phyloP scores from a whole-genome alignment of 176 grass and related monocot genomes.

The Tillandsia leiboldiana region DNA sequence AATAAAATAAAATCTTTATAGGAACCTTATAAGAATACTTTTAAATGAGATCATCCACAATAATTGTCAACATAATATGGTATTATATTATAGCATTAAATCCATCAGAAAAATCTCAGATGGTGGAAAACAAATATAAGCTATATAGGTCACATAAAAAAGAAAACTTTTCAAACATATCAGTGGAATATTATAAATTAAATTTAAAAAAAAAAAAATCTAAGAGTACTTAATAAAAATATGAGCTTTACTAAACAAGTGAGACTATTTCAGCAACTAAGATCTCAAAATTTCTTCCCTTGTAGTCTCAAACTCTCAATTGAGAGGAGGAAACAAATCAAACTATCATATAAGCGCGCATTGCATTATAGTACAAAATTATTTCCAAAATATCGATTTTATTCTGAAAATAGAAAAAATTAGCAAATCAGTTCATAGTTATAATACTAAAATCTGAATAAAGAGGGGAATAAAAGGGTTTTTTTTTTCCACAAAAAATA shows the following conservation, averaged over 20 bases:
- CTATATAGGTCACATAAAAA: not conserved
- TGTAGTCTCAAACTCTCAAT: too few relatives aligned
- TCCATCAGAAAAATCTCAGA: not conserved
- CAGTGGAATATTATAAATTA: not conserved
- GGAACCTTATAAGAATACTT: not conserved
- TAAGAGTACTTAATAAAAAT: not conserved
- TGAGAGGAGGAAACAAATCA: constrained; percentile 10
- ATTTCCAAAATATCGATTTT: too few relatives aligned
- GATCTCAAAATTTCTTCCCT: too few relatives aligned
- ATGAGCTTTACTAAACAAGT: not conserved
- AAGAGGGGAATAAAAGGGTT: too few relatives aligned
- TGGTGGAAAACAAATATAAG: not conserved
- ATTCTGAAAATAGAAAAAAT: too few relatives aligned
- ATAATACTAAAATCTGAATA: too few relatives aligned
- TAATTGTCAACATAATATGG: not conserved
- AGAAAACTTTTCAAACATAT: not conserved
- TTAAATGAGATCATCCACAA: not conserved
- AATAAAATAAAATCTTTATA: constrained; percentile 9
- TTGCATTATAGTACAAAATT: too few relatives aligned
- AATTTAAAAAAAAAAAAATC: not conserved
- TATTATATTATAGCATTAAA: not conserved
- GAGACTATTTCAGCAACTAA: not conserved
- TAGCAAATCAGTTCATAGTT: too few relatives aligned
- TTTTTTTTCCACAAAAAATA: too few relatives aligned
- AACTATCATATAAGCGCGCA: not conserved